Conservation (phyloP, 108 stramenopile genomes). For the Seminavis robusta region DNA sequence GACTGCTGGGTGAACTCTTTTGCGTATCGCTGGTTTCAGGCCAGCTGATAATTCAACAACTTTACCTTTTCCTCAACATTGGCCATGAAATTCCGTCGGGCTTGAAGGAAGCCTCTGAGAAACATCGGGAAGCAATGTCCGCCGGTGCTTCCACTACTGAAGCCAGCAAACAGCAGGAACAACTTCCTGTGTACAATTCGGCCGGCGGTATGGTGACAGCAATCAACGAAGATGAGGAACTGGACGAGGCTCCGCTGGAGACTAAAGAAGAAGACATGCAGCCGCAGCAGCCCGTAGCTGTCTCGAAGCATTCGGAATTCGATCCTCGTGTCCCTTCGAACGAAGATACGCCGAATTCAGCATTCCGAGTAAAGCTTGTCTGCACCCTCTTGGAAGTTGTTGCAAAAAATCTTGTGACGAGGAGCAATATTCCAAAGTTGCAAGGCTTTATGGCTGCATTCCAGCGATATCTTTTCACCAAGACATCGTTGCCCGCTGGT, state of each 20-base stretch:
- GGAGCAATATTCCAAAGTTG: slow-evolving; percentile 55
- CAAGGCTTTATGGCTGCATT: slow-evolving; percentile 75
- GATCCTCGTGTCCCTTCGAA: slow-evolving; percentile 86
- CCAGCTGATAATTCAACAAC: slow-evolving; percentile 67
- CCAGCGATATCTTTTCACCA: slow-evolving; percentile 93
- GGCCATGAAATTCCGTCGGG: slow-evolving; percentile 89
- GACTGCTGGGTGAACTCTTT: slow-evolving; percentile 87
- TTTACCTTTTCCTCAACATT: slow-evolving; percentile 83
- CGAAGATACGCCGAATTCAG: slow-evolving; percentile 82
- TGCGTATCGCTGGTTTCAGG: slow-evolving; percentile 65
- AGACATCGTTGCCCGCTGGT: slow-evolving; percentile 80
- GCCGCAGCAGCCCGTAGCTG: slow-evolving; percentile 42
- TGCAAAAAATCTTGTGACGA: slow-evolving; percentile 61
- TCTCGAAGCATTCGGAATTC: slow-evolving; percentile 68
- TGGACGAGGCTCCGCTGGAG: slow-evolving; percentile 37
- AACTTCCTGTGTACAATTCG: slow-evolving; percentile 34
- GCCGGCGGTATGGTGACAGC: slow-evolving; percentile 47
- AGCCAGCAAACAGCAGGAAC: too few relatives aligned
- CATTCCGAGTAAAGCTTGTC: slow-evolving; percentile 82
- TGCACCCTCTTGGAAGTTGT: slow-evolving; percentile 81
- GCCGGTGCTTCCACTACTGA: slow-evolving; percentile 2
- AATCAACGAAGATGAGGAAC: slow-evolving; percentile 83
- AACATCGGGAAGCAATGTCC: slow-evolving; percentile 12
- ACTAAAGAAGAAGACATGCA: slow-evolving; percentile 23
- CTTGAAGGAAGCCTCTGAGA: slow-evolving; percentile 56